Evolutionary conservation across 1,284 basidiomycete genomes (phyloP).

Genomic region (Malassezia sympodialis): DNA sequence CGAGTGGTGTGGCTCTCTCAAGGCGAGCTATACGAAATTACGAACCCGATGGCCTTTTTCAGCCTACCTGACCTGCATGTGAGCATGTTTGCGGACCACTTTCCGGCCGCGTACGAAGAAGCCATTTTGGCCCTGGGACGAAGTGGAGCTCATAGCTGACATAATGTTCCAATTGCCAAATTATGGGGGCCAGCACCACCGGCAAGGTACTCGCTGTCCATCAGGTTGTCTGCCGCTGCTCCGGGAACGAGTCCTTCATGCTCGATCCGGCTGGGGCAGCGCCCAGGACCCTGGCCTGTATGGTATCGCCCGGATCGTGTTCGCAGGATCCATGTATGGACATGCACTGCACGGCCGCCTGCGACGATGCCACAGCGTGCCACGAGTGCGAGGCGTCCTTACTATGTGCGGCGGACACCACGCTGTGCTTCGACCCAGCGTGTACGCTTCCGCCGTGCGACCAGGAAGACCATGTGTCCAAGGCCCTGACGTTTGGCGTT

Average conservation of each 20-base stretch:
- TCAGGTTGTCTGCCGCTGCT: not conserved
- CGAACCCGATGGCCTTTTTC: constrained; percentile 39
- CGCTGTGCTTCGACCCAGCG: constrained; percentile 15
- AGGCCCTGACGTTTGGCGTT: not conserved
- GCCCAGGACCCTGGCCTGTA: not conserved
- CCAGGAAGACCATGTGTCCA: not conserved
- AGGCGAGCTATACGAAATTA: constrained; percentile 29
- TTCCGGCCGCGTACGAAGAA: constrained; percentile 43
- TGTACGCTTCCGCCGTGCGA: constrained; percentile 11
- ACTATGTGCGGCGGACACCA: not conserved
- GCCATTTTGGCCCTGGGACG: constrained; percentile 28
- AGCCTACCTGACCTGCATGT: constrained; percentile 30
- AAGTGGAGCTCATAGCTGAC: not conserved
- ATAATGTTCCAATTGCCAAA: not conserved
- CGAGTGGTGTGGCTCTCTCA: constrained; percentile 31
- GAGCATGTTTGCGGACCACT: constrained; percentile 40
- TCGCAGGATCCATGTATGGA: not conserved
- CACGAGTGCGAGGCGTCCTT: not conserved
- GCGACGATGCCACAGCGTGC: not conserved
- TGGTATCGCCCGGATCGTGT: not conserved
- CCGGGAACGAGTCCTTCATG: not conserved
- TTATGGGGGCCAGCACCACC: not conserved
- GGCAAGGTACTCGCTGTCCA: not conserved
- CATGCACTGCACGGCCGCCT: not conserved
- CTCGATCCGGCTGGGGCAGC: not conserved